These are phyloP conservation scores for Eucalyptus curtisii DNA, from an alignment of 345 rosid genomes.

Conservation along the genomic window DNA sequence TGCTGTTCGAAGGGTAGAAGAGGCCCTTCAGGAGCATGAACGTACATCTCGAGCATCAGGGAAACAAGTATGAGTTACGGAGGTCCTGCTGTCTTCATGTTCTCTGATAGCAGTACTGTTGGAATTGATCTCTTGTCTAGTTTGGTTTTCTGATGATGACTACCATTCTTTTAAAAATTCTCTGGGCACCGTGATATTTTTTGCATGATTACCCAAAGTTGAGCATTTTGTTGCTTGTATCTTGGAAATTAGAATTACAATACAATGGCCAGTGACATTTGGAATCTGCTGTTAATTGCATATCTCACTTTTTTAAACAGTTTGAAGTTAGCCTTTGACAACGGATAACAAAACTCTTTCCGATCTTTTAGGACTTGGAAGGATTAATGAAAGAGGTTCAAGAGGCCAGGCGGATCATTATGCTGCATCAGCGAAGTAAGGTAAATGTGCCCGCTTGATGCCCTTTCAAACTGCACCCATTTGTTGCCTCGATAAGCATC, in stretches of 20 bases:
- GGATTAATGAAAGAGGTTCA: constrained; percentile 98
- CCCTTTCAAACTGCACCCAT: not conserved
- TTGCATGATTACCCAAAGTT: not conserved
- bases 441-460: constrained; percentile 14
- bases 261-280: not conserved
- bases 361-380: constrained; percentile 64
- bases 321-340: not conserved
- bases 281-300: not conserved
- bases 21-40: constrained; percentile 83
- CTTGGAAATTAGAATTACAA: not conserved
- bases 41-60: constrained; percentile 65
- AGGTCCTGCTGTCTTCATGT: not conserved
- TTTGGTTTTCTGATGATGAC: not conserved
- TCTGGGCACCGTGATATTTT: not conserved
- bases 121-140: not conserved
- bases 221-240: not conserved
- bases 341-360: not conserved
- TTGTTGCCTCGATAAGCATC: not conserved
- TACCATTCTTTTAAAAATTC: not conserved
- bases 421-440: constrained; percentile 99
- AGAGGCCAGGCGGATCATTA: constrained; percentile 95
- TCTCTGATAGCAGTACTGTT: not conserved
- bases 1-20: constrained; percentile 94
- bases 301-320: not conserved
- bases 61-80: constrained; percentile 26